These are phyloP conservation scores for Lasiodiplodia sp. DNA, from an alignment of 2,329 filamentous ascomycete genomes.

Conservation along the genomic window DNA sequence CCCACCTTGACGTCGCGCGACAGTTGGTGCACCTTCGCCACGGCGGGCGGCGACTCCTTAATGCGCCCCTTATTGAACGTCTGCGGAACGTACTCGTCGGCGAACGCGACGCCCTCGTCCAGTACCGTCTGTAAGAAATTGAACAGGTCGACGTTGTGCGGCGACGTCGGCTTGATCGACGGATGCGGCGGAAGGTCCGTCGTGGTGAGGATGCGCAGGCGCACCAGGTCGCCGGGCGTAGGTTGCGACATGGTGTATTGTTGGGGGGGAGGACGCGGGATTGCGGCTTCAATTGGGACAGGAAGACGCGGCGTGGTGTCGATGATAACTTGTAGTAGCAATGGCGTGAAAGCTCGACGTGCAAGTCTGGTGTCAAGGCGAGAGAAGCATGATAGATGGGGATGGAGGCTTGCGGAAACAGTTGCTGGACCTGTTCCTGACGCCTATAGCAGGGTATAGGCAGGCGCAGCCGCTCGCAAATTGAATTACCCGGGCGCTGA, in stretches of 20 bases:
- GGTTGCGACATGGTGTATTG: constrained; percentile 8
- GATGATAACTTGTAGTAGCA: not conserved
- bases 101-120: constrained; percentile 66
- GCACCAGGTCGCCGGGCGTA: constrained; percentile 35
- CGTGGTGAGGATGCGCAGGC: constrained; percentile 41
- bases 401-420: not conserved
- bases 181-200: constrained; percentile 45
- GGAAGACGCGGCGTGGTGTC: not conserved
- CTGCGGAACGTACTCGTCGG: constrained; percentile 61
- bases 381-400: not conserved
- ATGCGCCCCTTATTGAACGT: constrained; percentile 59
- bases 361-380: not conserved
- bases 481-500: constrained; percentile 12
- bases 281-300: not conserved
- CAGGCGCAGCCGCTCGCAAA: constrained; percentile 1
- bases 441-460: constrained; percentile 3
- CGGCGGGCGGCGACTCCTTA: constrained; percentile 29
- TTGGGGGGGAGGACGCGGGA: not conserved
- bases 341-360: not conserved
- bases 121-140: constrained; percentile 63
- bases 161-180: constrained; percentile 44
- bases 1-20: constrained; percentile 57
- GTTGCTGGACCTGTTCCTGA: constrained; percentile 1
- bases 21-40: constrained; percentile 61
- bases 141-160: constrained; percentile 59